Conservation (phyloP, 2,329 filamentous ascomycete genomes). For the Diaporthe australafricana region DNA sequence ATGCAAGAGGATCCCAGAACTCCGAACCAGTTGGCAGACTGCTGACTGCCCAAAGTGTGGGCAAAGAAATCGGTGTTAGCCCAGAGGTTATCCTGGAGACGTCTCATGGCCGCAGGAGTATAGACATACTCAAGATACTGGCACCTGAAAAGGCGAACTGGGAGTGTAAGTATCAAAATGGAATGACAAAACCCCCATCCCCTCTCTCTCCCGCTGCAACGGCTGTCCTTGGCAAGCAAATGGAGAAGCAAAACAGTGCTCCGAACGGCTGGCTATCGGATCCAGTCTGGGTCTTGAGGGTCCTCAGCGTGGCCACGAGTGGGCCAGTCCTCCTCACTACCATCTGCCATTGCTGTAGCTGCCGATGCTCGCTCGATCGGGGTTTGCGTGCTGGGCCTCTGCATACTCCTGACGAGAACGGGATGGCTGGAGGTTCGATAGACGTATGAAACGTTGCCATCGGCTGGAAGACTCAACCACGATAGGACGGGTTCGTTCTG, state of each 20-base stretch:
- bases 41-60: constrained; percentile 65
- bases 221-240: constrained; percentile 16
- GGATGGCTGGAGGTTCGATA: background rate
- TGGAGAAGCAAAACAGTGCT: background rate
- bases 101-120: constrained; percentile 89
- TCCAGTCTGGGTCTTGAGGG: background rate
- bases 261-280: background rate
- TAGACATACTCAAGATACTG: constrained; percentile 84
- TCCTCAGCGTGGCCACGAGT: background rate
- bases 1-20: background rate
- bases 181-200: background rate
- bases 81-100: constrained; percentile 88
- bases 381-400: background rate
- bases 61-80: constrained; percentile 84
- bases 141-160: constrained; percentile 88
- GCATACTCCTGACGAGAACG: background rate
- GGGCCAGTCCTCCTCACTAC: background rate
- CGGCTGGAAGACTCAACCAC: background rate
- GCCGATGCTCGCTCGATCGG: background rate
- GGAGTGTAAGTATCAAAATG: constrained; percentile 77
- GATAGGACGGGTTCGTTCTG: constrained; percentile 1
- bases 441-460: background rate
- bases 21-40: background rate
- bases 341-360: background rate
- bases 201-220: constrained; percentile 5